Percentiles rank a stretch among this genome's conserved stretches.
Conservation (phyloP, 129 eudicot species). For the Chrysanthemum seticuspe region DNA sequence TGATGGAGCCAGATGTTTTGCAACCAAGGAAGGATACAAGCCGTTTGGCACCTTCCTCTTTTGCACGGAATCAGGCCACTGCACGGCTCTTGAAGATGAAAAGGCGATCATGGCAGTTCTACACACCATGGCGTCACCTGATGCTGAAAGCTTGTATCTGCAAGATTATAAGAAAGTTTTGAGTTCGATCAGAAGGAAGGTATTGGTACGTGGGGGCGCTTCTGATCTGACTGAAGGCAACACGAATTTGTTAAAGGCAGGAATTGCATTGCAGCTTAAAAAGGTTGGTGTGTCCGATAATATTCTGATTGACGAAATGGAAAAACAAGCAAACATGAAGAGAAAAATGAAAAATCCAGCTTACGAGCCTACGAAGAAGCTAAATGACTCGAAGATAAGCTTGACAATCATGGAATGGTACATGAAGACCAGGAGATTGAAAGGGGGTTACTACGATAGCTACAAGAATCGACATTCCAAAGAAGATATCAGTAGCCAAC, state of each 20-base stretch:
- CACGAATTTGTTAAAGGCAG: constrained; percentile 29
- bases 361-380: constrained; percentile 30
- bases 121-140: constrained; percentile 8
- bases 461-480: constrained; percentile 21
- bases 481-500: constrained; percentile 14
- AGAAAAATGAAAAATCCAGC: constrained; percentile 12
- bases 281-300: constrained; percentile 24
- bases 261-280: constrained; percentile 33
- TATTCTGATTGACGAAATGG: constrained; percentile 19
- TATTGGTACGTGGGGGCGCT: constrained; percentile 30
- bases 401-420: constrained; percentile 46
- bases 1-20: constrained; percentile 30
- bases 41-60: constrained; percentile 52
- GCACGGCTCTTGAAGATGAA: constrained; percentile 41
- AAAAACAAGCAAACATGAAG: constrained; percentile 5
- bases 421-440: constrained; percentile 16
- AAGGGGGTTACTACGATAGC: constrained; percentile 46
- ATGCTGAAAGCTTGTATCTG: not conserved
- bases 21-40: constrained; percentile 28
- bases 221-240: constrained; percentile 15
- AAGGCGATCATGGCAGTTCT: constrained; percentile 32
- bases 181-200: constrained; percentile 27
- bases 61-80: constrained; percentile 42
- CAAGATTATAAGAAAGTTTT: constrained; percentile 35
- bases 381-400: constrained; percentile 37